Percentiles rank a stretch among this genome's conserved stretches.
Conservation (phyloP, 2,329 filamentous ascomycete species). For the Diplodia intermedia region DNA sequence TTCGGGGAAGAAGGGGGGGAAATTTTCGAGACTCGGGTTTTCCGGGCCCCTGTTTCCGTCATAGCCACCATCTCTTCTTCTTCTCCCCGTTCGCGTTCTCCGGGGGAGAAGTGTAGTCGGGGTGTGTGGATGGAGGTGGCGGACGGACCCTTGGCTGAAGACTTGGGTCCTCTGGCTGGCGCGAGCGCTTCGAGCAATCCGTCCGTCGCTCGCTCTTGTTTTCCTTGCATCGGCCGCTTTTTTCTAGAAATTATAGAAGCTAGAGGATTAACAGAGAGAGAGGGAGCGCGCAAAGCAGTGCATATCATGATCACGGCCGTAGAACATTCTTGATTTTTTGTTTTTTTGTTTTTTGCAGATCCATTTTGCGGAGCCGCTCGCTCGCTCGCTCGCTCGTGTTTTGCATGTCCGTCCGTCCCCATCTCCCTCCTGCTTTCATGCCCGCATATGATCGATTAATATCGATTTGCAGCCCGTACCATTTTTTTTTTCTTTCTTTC, state of each 20-base stretch:
- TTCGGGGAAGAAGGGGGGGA: not conserved
- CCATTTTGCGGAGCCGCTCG: not conserved
- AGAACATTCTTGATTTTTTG: not conserved
- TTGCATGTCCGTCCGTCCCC: not conserved
- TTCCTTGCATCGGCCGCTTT: not conserved
- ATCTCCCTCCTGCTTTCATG: not conserved
- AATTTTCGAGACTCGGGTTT: constrained; percentile 10
- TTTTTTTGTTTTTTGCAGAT: not conserved
- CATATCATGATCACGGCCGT: not conserved
- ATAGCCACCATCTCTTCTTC: not conserved
- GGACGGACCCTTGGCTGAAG: not conserved
- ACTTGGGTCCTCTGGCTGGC: not conserved
- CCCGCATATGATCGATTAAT: too few species aligned
- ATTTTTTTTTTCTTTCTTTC: too few species aligned
- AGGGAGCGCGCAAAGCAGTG: too few species aligned
- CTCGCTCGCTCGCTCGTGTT: not conserved
- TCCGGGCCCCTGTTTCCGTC: not conserved
- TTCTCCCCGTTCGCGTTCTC: not conserved
- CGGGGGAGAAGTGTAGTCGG: not conserved
- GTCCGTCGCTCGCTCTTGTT: not conserved
- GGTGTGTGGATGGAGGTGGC: not conserved
- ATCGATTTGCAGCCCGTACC: too few species aligned
- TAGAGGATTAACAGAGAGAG: not conserved
- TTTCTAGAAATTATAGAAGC: not conserved
- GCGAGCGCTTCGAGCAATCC: not conserved